Base-by-base conservation (phyloP, 441 rosid species). In the Brassica hybrid region DNA sequence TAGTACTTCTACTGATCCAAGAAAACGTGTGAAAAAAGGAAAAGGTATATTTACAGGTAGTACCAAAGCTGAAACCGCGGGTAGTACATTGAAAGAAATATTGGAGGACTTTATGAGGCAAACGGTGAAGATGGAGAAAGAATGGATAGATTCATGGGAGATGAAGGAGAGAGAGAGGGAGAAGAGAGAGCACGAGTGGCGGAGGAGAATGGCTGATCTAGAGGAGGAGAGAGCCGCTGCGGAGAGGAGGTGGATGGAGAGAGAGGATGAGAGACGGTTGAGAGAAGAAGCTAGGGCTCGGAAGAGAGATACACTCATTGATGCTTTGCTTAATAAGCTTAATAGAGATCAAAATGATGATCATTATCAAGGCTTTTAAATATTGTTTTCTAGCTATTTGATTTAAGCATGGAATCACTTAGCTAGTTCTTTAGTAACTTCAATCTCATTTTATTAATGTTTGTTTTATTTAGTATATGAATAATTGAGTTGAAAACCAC, bases 211-310 rank as follows among this genome's bases (percentile, higher is more conserved):
- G 99, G 92, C 87, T 38, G 90, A 84, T 0, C 50, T 96, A 13
- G 99, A 96, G 84, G 93, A 88, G 7, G 98, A 93, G 84, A 89
- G 98, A 88, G 73, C 91, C 12, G 80, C 88, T 82, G 80, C 91
- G 80, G 99, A 96, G 48, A 87, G 90, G 68, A 83, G 86, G 60
- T 93, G 97, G 97, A 89, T 91, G 79, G 97, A 96, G 64, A 86
- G 86, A 81, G 99, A 92, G 70, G 99, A 96, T 77, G 96, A 93
- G 84, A 88, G 97, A 68, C 85, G 92, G 50, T 52, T 85, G 43
- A 91, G 97, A 76, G 97, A 93, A 60, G 99, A 96, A 76, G 90
- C 85, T 85, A 88, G 97, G 89, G 98, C 97, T 72, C 97, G 91
- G 83, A 96, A 86, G 75, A 88, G 98, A 73, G 99, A 96, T 65